Conservation (phyloP, 176 grass and related monocot species). For the Bolboschoenus planiculmis region DNA sequence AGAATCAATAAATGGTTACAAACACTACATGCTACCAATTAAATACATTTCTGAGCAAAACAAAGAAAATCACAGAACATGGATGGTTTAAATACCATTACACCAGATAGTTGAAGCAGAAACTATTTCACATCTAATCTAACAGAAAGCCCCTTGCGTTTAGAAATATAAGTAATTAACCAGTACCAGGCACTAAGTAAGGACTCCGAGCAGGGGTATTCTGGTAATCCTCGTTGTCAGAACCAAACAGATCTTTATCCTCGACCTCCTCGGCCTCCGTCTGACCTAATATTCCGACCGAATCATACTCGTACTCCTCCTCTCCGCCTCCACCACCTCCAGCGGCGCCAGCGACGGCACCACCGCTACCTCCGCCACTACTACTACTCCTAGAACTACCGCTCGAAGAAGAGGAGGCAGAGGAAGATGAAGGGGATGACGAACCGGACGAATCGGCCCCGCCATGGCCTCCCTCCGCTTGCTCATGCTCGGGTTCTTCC, state of each 20-base stretch:
- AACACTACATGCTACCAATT: background rate
- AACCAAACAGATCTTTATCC: conserved; percentile 83
- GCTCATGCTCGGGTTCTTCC: conserved; percentile 27
- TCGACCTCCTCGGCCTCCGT: conserved; percentile 32
- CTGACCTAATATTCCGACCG: conserved; percentile 13
- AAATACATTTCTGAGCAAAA: background rate
- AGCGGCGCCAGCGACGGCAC: conserved; percentile 14
- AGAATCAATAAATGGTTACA: background rate
- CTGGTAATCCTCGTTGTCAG: conserved; percentile 82
- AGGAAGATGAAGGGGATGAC: conserved; percentile 71
- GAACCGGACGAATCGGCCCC: conserved; percentile 68
- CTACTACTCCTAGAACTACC: conserved; percentile 43
- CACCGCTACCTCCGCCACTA: conserved; percentile 44
- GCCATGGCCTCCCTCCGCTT: conserved; percentile 33
- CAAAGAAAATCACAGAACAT: background rate
- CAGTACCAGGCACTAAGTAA: conserved; percentile 72
- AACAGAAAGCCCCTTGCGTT: background rate
- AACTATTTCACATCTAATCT: background rate
- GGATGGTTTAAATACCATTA: background rate
- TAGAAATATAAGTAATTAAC: background rate
- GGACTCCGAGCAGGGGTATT: conserved; percentile 55
- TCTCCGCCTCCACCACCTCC: conserved; percentile 33
- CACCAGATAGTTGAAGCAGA: background rate
- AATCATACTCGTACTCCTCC: conserved; percentile 40
- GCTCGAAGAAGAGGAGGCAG: conserved; percentile 53